Evolutionary conservation across 2,329 filamentous ascomycete species (phyloP).

Genomic region (Neonectria faginata): DNA sequence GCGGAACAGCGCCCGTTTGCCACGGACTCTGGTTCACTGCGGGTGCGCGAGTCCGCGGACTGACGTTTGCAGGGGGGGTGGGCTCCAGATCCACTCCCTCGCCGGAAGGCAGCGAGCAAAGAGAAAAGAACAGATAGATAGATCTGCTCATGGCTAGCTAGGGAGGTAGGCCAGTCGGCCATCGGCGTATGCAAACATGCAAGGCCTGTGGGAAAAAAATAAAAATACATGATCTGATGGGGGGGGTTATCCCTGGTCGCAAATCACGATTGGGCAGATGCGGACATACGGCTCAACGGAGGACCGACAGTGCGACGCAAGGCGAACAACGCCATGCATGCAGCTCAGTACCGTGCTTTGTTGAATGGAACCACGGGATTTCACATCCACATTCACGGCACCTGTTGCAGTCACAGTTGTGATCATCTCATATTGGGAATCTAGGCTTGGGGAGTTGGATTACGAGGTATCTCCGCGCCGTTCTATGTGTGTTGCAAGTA

Average conservation of each 20-base stretch:
- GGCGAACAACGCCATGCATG: slow-evolving; percentile 12
- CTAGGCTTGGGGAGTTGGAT: slow-evolving; percentile 18
- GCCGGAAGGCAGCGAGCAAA: not conserved
- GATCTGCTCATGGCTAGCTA: not conserved
- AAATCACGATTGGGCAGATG: slow-evolving; percentile 16
- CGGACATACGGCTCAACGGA: slow-evolving; percentile 26
- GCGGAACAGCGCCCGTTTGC: slow-evolving; percentile 13
- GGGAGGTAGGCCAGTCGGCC: not conserved
- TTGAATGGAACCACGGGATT: slow-evolving; percentile 14
- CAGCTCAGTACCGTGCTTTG: slow-evolving; percentile 11
- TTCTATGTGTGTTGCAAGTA: slow-evolving; percentile 16
- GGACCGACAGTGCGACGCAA: slow-evolving; percentile 19
- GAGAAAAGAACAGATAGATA: slow-evolving; percentile 16
- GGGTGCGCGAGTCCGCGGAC: slow-evolving; percentile 22
- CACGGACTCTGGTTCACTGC: slow-evolving; percentile 8
- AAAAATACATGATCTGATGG: slow-evolving; percentile 37
- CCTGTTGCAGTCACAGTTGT: not conserved
- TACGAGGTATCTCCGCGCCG: slow-evolving; percentile 27
- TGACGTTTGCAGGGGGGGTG: slow-evolving; percentile 3
- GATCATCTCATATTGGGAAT: not conserved
- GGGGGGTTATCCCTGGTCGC: slow-evolving; percentile 18
- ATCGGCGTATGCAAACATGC: not conserved
- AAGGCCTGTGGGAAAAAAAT: not conserved
- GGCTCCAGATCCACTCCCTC: slow-evolving; percentile 5
- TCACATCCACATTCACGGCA: slow-evolving; percentile 1